These are phyloP conservation scores for Penicillium paneum DNA, from an alignment of 2,329 filamentous ascomycete species.

Conservation along the genomic window DNA sequence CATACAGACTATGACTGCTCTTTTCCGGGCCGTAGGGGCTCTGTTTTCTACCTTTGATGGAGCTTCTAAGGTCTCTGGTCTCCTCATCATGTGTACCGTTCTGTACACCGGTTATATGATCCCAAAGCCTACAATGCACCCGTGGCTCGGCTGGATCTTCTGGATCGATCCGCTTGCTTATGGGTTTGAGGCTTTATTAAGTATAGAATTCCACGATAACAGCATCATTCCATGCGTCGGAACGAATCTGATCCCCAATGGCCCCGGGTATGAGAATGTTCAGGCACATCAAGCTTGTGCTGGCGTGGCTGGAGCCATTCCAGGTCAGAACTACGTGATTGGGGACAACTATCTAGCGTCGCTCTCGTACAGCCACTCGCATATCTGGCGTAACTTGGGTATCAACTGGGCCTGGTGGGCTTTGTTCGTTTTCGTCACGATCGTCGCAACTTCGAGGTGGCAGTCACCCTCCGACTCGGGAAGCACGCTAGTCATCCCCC, in stretches of 20 bases:
- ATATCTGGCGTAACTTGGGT: slow-evolving; percentile 61
- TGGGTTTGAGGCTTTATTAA: slow-evolving; percentile 38
- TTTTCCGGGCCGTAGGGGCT: slow-evolving; percentile 58
- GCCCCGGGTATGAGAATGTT: slow-evolving; percentile 30
- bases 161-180: slow-evolving; percentile 43
- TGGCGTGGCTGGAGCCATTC: slow-evolving; percentile 55
- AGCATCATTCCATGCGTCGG: slow-evolving; percentile 34
- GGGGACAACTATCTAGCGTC: slow-evolving; percentile 59
- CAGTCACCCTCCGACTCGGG: slow-evolving; percentile 52
- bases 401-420: slow-evolving; percentile 63
- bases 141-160: slow-evolving; percentile 51
- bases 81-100: slow-evolving; percentile 37
- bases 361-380: slow-evolving; percentile 52
- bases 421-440: slow-evolving; percentile 57
- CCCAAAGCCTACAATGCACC: slow-evolving; percentile 49
- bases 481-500: slow-evolving; percentile 58
- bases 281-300: slow-evolving; percentile 36
- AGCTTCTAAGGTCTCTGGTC: slow-evolving; percentile 54
- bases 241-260: slow-evolving; percentile 35
- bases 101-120: slow-evolving; percentile 47
- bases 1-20: slow-evolving; percentile 53
- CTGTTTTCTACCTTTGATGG: slow-evolving; percentile 56
- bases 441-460: slow-evolving; percentile 59
- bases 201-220: slow-evolving; percentile 38
- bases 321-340: slow-evolving; percentile 49